phyloP scores from a whole-genome alignment of 495 filamentous ascomycete genomes.

The Penicillium ucsense region DNA sequence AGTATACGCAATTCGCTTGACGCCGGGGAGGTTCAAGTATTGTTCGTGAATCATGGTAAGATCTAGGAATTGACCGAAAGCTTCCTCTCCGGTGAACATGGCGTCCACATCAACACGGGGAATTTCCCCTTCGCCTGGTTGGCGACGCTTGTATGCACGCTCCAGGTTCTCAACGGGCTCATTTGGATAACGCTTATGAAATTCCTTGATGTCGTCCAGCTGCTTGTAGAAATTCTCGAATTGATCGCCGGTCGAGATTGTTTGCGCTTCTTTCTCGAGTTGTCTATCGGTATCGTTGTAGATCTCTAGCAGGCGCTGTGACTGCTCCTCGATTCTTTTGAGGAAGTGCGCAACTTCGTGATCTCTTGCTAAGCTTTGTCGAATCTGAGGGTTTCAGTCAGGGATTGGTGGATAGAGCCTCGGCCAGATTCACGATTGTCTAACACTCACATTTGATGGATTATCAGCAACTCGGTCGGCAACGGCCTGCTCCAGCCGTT shows the following conservation, averaged over 20 bases:
- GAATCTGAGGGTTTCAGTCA: slow-evolving; percentile 47
- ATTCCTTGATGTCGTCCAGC: slow-evolving; percentile 67
- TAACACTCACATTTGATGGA: slow-evolving; percentile 65
- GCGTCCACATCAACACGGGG: slow-evolving; percentile 61
- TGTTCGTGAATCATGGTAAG: slow-evolving; percentile 73
- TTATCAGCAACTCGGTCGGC: slow-evolving; percentile 82
- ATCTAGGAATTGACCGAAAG: slow-evolving; percentile 83
- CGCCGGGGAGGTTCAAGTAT: slow-evolving; percentile 78
- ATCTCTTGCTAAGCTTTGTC: slow-evolving; percentile 75
- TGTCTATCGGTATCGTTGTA: slow-evolving; percentile 70
- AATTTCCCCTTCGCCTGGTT: slow-evolving; percentile 54
- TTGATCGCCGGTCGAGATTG: slow-evolving; percentile 76
- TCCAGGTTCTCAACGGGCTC: slow-evolving; percentile 94
- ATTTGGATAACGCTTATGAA: slow-evolving; percentile 85
- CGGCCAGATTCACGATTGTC: background rate
- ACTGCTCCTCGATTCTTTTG: slow-evolving; percentile 76
- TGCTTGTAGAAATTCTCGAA: slow-evolving; percentile 92
- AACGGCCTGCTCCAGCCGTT: slow-evolving; percentile 88
- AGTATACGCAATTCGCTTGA: slow-evolving; percentile 75
- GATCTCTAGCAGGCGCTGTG: slow-evolving; percentile 66
- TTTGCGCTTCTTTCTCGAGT: slow-evolving; percentile 68
- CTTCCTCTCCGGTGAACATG: slow-evolving; percentile 94
- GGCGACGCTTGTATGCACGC: slow-evolving; percentile 71
- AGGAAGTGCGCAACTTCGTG: slow-evolving; percentile 87
- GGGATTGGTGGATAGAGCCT: slow-evolving; percentile 17